Evolutionary conservation across 306 rosid species (phyloP).

Genomic region (Sicyos edulis): DNA sequence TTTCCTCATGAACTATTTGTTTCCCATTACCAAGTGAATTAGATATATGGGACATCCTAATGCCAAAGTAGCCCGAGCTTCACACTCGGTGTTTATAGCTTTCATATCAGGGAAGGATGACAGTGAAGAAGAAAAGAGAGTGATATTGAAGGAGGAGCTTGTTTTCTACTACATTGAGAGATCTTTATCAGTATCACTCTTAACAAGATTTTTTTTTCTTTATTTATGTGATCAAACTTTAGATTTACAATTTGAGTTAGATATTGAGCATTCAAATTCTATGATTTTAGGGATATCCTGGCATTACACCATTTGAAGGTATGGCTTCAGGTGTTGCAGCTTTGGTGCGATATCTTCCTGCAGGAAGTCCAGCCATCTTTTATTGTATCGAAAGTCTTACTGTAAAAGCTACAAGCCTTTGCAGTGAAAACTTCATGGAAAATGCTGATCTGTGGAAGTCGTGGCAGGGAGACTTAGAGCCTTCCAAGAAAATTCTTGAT

Average conservation of each 20-base stretch:
- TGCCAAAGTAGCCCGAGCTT: conserved; percentile 70
- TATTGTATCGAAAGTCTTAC: conserved; percentile 62
- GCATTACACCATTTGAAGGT: conserved; percentile 85
- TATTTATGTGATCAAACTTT: background rate
- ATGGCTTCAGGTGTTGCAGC: conserved; percentile 89
- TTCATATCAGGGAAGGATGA: conserved; percentile 62
- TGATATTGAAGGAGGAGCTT: conserved; percentile 76
- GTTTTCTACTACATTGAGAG: conserved; percentile 73
- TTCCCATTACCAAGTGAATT: conserved; percentile 39
- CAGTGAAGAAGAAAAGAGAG: conserved; percentile 34
- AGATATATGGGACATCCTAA: conserved; percentile 87
- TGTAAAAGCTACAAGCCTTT: conserved; percentile 53
- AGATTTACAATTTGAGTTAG: background rate
- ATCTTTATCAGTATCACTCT: conserved; percentile 54
- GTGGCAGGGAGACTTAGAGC: conserved; percentile 77
- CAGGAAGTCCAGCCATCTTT: conserved; percentile 84
- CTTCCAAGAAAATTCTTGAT: conserved; percentile 76
- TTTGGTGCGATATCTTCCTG: conserved; percentile 74
- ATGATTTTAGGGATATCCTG: conserved; percentile 69
- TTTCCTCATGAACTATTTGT: conserved; percentile 3
- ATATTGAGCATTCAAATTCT: background rate
- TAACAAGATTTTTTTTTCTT: conserved; percentile 5
- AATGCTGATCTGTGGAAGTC: conserved; percentile 62
- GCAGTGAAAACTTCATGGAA: conserved; percentile 38
- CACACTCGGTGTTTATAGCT: conserved; percentile 70